Base-by-base conservation (phyloP, 305 asterid genomes). In the Rubia balearica region DNA sequence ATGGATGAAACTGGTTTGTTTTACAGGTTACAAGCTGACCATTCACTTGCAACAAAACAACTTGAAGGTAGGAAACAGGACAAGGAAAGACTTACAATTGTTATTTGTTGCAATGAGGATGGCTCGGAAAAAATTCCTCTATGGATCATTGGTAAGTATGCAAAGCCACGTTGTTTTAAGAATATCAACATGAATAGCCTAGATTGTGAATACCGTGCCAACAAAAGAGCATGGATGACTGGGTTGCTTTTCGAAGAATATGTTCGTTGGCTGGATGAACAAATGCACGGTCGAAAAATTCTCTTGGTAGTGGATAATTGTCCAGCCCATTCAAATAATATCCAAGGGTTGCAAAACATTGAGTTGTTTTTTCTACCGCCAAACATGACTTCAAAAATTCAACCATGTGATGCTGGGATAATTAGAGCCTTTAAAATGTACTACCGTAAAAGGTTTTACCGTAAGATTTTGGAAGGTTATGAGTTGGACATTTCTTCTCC, bases 331-430 rank as follows among this genome's bases (percentile, higher is more conserved):
- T 30, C 36, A 30, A 30, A 30, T 30, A 30, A 30, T 73, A 65
- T 65, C 3, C 21, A 73, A 1, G 38, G 45, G 21, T 38, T 73
- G 49, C 3, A 41, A 36, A 65, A 64, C 65, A 24, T 65, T 64
- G 45, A 51, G 24, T 73, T 65, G 24, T 16, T 64, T 51, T 73
- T 64, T 46, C 41, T 73, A 30, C 40, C 65, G 51, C 65, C 8
- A 19, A 64, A 72, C 65, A 65, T 53, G 64, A 65, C 71, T 36
- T 72, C 0, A 65, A 65, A 73, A 19, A 73, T 40, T 5, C 48
- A 64, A 73, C 14, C 65, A 60, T 60, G 65, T 60, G 33, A n/a
- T n/a, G 65, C 9, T 14, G 30, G 30, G 33, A 21, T n/a, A 16
- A n/a, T 60, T 14, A 21, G 65, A 60, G 11, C 33, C 24, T 60